Percentiles rank a stretch among this genome's conserved stretches.
Evolutionary conservation across 73 alveolate species (phyloP).

Genomic region (Uronychia binucleata): DNA sequence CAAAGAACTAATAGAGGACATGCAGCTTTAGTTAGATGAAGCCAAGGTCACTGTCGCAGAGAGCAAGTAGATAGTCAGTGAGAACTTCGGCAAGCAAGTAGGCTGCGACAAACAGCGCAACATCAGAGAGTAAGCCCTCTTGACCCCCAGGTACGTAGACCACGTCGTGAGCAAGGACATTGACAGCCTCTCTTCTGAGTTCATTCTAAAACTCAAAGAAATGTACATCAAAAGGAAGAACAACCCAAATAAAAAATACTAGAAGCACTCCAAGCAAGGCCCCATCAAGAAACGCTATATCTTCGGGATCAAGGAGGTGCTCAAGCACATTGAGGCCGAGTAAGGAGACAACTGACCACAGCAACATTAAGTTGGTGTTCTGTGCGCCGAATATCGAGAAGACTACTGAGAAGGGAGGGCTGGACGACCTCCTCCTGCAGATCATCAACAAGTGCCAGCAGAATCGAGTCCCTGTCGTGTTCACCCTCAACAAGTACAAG

Average conservation of each 20-base stretch:
- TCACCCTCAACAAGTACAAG: slow-evolving; percentile 33
- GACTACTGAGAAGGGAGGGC: slow-evolving; percentile 62
- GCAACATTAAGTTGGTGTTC: slow-evolving; percentile 42
- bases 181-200: slow-evolving; percentile 13
- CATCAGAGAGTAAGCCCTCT: not conserved
- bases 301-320: slow-evolving; percentile 57
- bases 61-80: not conserved
- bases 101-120: not conserved
- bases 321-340: slow-evolving; percentile 40
- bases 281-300: slow-evolving; percentile 49
- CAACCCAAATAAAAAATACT: slow-evolving; percentile 44
- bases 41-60: not conserved
- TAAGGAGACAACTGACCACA: not conserved
- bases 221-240: slow-evolving; percentile 46
- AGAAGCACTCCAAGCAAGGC: slow-evolving; percentile 29
- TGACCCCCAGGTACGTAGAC: slow-evolving; percentile 36
- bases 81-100: not conserved
- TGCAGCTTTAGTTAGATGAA: not conserved
- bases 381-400: slow-evolving; percentile 56
- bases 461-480: slow-evolving; percentile 52
- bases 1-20: not conserved
- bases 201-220: slow-evolving; percentile 44
- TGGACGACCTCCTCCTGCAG: slow-evolving; percentile 40
- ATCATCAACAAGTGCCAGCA: slow-evolving; percentile 24
- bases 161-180: slow-evolving; percentile 34